Conservation (phyloP, 345 rosid species). For the Turritis glabra region DNA sequence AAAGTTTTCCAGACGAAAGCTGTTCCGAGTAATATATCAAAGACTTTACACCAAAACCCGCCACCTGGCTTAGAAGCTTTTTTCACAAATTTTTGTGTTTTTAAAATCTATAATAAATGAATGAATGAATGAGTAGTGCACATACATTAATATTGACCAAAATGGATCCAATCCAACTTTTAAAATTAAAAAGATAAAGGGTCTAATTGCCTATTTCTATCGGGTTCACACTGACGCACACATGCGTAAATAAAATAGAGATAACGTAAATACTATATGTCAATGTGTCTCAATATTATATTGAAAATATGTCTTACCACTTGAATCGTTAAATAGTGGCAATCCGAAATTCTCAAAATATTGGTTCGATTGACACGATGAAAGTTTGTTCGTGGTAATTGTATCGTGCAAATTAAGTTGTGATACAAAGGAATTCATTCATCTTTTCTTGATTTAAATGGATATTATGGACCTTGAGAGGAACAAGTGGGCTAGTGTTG, state of each 20-base stretch:
- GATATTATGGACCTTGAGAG: too few species aligned
- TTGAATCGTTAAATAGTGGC: too few species aligned
- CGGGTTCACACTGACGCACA: neutral
- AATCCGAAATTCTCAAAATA: too few species aligned
- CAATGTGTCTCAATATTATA: too few species aligned
- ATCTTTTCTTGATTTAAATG: too few species aligned
- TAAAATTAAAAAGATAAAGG: neutral
- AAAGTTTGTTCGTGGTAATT: too few species aligned
- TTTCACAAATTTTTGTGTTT: neutral
- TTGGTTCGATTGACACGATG: too few species aligned
- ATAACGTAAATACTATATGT: too few species aligned
- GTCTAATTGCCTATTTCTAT: constrained; percentile 7
- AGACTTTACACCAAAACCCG: constrained; percentile 30
- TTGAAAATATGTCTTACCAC: too few species aligned
- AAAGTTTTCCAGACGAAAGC: neutral
- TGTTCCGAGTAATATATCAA: neutral
- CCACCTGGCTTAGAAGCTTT: constrained; percentile 22
- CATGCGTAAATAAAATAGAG: neutral
- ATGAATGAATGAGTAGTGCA: neutral
- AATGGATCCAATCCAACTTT: neutral
- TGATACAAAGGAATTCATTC: too few species aligned
- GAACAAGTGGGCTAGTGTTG: too few species aligned
- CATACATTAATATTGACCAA: constrained; percentile 1
- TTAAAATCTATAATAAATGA: neutral
- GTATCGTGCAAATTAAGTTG: too few species aligned